Conservation (phyloP, 208 protist genomes). For the Tetramitus jugosus region DNA sequence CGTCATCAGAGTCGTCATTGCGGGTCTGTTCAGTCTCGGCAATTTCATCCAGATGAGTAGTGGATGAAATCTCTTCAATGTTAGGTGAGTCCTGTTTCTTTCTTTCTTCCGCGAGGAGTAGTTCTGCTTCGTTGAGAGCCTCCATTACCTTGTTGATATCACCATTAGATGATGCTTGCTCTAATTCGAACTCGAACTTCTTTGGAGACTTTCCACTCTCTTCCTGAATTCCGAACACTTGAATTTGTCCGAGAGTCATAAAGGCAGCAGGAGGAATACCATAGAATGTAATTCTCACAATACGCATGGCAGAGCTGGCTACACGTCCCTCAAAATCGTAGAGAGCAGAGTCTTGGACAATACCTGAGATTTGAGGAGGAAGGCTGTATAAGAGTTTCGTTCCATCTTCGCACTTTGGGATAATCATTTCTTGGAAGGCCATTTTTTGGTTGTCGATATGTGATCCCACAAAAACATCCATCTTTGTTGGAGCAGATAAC, state of each 20-base stretch:
- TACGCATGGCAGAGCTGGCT: background rate
- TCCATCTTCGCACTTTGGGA: conserved; percentile 11
- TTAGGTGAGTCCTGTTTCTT: background rate
- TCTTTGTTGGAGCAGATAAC: background rate
- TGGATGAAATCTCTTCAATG: background rate
- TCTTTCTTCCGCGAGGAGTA: background rate
- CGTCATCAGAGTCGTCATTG: background rate
- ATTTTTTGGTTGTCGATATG: background rate
- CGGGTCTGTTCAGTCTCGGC: background rate
- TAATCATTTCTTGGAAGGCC: conserved; percentile 6
- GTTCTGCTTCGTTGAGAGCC: background rate
- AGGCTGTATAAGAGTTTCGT: conserved; percentile 8
- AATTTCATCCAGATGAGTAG: too few species aligned
- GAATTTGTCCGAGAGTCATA: conserved; percentile 12
- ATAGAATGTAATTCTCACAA: background rate
- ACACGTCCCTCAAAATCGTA: conserved; percentile 13
- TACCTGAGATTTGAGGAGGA: conserved; percentile 14
- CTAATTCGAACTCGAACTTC: background rate
- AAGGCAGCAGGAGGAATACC: conserved; percentile 5
- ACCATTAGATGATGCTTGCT: background rate
- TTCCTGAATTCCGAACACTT: background rate
- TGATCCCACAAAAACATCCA: conserved; percentile 11
- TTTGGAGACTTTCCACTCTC: background rate
- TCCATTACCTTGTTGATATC: background rate
- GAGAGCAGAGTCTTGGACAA: background rate